Conservation (phyloP, 306 rosid species). For the Myrica gale region DNA sequence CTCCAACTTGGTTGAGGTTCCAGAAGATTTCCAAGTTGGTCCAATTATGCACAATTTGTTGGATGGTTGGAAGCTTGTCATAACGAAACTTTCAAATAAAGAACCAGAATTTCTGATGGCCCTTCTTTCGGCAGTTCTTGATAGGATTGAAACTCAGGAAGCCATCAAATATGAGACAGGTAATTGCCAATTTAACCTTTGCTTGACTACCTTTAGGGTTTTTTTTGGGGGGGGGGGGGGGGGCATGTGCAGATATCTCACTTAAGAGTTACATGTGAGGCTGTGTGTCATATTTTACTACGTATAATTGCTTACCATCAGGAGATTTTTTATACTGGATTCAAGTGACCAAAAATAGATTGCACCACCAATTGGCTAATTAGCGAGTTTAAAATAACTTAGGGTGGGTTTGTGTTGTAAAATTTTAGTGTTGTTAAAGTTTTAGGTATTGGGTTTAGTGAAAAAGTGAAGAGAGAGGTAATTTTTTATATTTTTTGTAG, state of each 20-base stretch:
- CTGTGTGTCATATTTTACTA: neutral
- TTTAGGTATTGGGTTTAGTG: too few relatives aligned
- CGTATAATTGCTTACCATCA: neutral
- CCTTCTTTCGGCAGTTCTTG: conserved; percentile 69
- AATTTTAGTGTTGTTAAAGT: too few relatives aligned
- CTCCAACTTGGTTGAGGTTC: conserved; percentile 38
- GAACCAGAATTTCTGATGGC: conserved; percentile 73
- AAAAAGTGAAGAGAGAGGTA: too few relatives aligned
- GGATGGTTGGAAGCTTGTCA: conserved; percentile 62
- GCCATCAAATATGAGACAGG: conserved; percentile 47
- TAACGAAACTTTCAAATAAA: conserved; percentile 53
- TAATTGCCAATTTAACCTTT: conserved; percentile 24
- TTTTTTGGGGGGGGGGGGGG: too few relatives aligned
- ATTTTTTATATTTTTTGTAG: too few relatives aligned
- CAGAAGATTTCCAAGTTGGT: conserved; percentile 33
- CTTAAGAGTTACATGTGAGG: conserved; percentile 1
- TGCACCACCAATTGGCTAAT: neutral
- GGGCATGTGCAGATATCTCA: neutral
- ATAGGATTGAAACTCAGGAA: conserved; percentile 57
- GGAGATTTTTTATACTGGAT: neutral
- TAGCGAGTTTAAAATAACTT: neutral
- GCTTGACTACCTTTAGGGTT: neutral
- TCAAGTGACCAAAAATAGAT: neutral
- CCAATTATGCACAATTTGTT: conserved; percentile 32
- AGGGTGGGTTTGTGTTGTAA: too few relatives aligned